phyloP scores from a whole-genome alignment of 768 basidiomycete genomes.

The Russula dissimulans region DNA sequence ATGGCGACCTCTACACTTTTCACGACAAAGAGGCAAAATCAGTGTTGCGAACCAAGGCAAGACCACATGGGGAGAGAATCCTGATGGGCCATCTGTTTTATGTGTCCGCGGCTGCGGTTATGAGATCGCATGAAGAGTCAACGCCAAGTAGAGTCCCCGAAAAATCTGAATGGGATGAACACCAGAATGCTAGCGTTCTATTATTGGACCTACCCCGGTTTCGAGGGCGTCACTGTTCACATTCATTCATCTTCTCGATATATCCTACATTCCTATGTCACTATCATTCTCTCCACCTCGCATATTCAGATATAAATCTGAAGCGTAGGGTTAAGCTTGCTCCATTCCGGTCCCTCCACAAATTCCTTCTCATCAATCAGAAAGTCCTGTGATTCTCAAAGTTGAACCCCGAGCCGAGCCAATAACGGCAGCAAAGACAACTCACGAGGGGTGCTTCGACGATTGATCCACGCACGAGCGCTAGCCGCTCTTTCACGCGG shows the following conservation, averaged over 20 bases:
- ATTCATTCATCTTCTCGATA: not conserved
- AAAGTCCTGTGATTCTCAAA: slow-evolving; percentile 51
- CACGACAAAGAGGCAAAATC: not conserved
- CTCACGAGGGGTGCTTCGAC: slow-evolving; percentile 66
- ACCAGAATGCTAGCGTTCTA: no score
- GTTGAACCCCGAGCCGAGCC: not conserved
- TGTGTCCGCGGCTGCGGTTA: not conserved
- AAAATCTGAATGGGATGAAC: no score
- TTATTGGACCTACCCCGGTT: not conserved
- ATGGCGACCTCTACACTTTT: not conserved
- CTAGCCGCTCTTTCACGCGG: slow-evolving; percentile 68
- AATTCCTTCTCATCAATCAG: slow-evolving; percentile 72
- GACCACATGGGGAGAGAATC: no score
- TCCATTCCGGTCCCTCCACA: slow-evolving; percentile 63
- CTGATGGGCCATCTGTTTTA: not conserved
- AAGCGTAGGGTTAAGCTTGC: slow-evolving; percentile 62
- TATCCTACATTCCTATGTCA: not conserved
- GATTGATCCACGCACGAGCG: slow-evolving; percentile 58
- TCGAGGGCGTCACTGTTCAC: not conserved
- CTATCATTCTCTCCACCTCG: not conserved
- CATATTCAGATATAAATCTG: slow-evolving; percentile 61
- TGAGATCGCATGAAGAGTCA: no score
- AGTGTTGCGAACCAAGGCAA: not conserved
- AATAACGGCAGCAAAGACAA: not conserved
- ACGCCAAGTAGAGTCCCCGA: no score